Evolutionary conservation across 2,329 filamentous ascomycete genomes (phyloP), one percentile per base, ranked within the genome.

Genomic region (Neonectria punicea): DNA sequence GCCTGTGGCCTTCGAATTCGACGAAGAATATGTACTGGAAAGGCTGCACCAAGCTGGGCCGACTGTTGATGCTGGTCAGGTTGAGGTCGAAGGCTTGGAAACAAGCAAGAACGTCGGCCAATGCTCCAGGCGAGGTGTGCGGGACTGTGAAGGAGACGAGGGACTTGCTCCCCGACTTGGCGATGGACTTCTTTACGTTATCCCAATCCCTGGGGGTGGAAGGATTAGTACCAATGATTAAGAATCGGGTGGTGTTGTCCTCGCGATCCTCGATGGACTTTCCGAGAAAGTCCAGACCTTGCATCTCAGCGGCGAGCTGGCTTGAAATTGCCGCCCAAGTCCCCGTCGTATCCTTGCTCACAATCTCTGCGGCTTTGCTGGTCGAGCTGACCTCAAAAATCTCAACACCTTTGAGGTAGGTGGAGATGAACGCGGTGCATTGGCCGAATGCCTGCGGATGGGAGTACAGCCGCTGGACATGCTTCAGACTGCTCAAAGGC

Each of bases 11-110:
- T 77, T 92, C 87, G 73, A 97, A 94, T 83, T 98, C 95, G 32
- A 98, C 90, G 76, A 98, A 94, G 81, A 98, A 98, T 41, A 98
- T 87, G 80, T 98, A 98, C 77, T 97, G 90, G 88, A 97, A 98
- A 20, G 92, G 89, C 70, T 83, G 81, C 43, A 86, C 83, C 61
- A 92, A 86, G 73, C 92, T 94, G 5, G 95, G 95, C 68, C 95
- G 82, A 70, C 92, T 94, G 77, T 94, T 94, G 79, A 98, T 97
- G 77, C 91, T 95, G 32, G 94, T 98, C 70, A 98, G 82, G 77
- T 98, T 97, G 62, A 98, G 84, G 5, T 86, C 85, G 70, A 88
- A 85, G 8, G 82, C 83, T 68, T 90, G 89, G 81, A 98, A 98
- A 61, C 93, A 92, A 55, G 90, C 86, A 63, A 98, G 83, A 32